Conservation (phyloP, 176 grass and related monocot genomes). For the Eremochloa ophiuroides region DNA sequence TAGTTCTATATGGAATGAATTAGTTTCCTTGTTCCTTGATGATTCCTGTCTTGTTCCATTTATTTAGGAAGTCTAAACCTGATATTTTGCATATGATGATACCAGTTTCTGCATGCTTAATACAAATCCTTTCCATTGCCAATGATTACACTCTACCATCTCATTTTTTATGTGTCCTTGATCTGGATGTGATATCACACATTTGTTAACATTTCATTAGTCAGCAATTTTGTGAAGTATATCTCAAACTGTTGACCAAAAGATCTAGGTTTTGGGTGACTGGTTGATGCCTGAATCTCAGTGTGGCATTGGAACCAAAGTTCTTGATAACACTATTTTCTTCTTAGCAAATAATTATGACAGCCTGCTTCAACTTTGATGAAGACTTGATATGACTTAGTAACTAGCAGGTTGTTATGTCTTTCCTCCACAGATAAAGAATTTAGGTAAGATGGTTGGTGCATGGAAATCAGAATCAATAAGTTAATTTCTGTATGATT, state of each 20-base stretch:
- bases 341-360: neutral
- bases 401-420: neutral
- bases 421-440: neutral
- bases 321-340: neutral
- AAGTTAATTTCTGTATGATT: neutral
- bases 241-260: neutral
- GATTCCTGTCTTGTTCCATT: neutral
- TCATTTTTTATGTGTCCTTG: constrained; percentile 6
- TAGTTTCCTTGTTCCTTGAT: no score
- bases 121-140: neutral
- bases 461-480: neutral
- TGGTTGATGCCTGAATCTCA: neutral
- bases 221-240: neutral
- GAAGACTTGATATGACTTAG: neutral
- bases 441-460: neutral
- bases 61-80: neutral
- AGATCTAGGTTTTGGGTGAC: neutral
- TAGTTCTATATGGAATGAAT: neutral
- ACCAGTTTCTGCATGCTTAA: neutral
- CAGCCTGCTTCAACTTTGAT: neutral
- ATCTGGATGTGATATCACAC: neutral
- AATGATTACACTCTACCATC: neutral
- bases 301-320: neutral
- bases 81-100: neutral
- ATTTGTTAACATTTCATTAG: neutral